These are phyloP conservation scores for Aspergillus spinulosporus DNA, from an alignment of 2,329 filamentous ascomycete species.

Conservation along the genomic window DNA sequence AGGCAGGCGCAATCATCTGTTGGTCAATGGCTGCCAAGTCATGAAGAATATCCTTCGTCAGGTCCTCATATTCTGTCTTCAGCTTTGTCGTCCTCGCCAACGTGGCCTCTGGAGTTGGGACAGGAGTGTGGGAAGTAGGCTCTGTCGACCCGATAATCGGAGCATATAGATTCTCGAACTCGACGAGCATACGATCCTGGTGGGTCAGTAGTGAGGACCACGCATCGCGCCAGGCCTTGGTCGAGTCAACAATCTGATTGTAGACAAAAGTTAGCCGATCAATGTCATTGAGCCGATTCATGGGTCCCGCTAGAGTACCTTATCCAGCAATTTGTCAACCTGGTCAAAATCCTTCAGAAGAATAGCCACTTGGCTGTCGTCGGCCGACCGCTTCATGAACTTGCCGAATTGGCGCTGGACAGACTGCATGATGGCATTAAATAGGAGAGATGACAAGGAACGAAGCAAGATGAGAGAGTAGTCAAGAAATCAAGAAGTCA, in stretches of 20 bases:
- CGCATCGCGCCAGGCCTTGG: conserved; percentile 73
- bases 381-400: conserved; percentile 68
- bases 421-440: conserved; percentile 34
- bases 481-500: neutral
- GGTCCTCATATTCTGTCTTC: conserved; percentile 66
- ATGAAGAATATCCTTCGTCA: conserved; percentile 69
- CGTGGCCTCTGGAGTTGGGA: conserved; percentile 62
- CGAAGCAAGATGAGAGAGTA: neutral
- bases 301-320: conserved; percentile 52
- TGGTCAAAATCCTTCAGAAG: conserved; percentile 79
- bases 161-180: conserved; percentile 73
- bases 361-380: conserved; percentile 73
- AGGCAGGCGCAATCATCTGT: conserved; percentile 68
- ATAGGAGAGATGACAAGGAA: neutral
- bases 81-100: conserved; percentile 66
- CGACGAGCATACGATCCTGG: conserved; percentile 66
- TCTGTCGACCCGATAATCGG: conserved; percentile 69
- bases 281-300: neutral
- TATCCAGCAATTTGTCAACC: conserved; percentile 70
- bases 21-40: conserved; percentile 71
- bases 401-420: conserved; percentile 74
- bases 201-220: conserved; percentile 72
- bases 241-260: conserved; percentile 69
- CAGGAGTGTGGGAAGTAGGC: conserved; percentile 57
- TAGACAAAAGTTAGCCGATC: conserved; percentile 1